Conservation (phyloP, 768 basidiomycete genomes). For the Agaricus sinodeliciosus region DNA sequence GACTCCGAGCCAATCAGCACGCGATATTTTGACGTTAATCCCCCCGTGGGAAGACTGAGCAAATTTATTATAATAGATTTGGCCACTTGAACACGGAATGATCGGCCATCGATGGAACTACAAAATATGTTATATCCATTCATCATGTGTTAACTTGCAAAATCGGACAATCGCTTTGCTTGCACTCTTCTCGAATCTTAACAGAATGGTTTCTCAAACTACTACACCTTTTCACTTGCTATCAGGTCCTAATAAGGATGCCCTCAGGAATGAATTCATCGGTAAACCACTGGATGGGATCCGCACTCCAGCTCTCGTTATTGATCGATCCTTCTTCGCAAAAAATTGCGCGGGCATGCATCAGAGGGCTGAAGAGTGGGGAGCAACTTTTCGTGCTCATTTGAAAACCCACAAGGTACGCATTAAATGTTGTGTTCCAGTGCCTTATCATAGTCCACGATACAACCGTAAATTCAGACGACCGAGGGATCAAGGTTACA, state of each 20-base stretch:
- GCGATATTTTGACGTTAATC: too few species aligned
- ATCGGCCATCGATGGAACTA: too few species aligned
- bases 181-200: not conserved
- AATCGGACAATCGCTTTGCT: not conserved
- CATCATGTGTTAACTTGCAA: not conserved
- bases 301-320: constrained; percentile 72
- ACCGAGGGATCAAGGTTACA: constrained; percentile 70
- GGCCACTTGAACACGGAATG: too few species aligned
- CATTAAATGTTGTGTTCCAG: not conserved
- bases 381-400: constrained; percentile 72
- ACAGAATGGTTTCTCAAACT: constrained; percentile 19
- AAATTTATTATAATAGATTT: too few species aligned
- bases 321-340: constrained; percentile 68
- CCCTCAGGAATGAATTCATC: constrained; percentile 46
- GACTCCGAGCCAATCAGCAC: too few species aligned
- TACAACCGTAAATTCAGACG: constrained; percentile 40
- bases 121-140: too few species aligned
- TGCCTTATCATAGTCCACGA: not conserved
- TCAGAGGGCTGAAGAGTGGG: constrained; percentile 54
- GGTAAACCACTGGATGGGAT: constrained; percentile 50
- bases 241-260: constrained; percentile 36
- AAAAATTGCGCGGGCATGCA: constrained; percentile 74
- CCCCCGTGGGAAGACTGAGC: too few species aligned
- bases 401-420: constrained; percentile 79
- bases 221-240: constrained; percentile 18